phyloP scores from a whole-genome alignment of 345 rosid species.

The Nephelium lappaceum region DNA sequence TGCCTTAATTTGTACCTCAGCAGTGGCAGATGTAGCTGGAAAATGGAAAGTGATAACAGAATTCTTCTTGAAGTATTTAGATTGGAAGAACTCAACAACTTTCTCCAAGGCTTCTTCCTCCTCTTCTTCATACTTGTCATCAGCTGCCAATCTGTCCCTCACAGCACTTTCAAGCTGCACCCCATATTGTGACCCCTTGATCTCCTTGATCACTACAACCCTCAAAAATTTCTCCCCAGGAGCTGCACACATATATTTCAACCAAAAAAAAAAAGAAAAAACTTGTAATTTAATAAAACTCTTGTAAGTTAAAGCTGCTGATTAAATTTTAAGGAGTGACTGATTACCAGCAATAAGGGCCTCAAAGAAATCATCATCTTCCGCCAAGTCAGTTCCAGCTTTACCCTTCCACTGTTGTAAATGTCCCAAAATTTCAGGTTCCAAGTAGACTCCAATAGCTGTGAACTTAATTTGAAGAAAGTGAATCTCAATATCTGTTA shows the following conservation, averaged over 20 bases:
- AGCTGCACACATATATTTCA: slow-evolving; percentile 35
- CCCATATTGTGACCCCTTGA: slow-evolving; percentile 93
- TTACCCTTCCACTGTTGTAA: slow-evolving; percentile 81
- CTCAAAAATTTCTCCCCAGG: slow-evolving; percentile 73
- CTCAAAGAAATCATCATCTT: slow-evolving; percentile 79
- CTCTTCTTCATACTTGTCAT: slow-evolving; percentile 88
- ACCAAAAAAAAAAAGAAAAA: not conserved
- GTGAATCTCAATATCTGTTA: slow-evolving; percentile 91
- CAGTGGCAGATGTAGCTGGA: slow-evolving; percentile 49
- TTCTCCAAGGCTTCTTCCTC: slow-evolving; percentile 86
- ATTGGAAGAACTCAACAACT: slow-evolving; percentile 78
- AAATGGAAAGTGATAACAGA: slow-evolving; percentile 76
- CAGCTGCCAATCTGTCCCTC: slow-evolving; percentile 83
- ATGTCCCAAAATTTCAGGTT: slow-evolving; percentile 56
- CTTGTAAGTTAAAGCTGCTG: not conserved
- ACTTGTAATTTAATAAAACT: not conserved
- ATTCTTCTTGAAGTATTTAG: slow-evolving; percentile 75
- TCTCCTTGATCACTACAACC: slow-evolving; percentile 89
- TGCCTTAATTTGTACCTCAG: slow-evolving; percentile 46
- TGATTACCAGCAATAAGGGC: slow-evolving; percentile 68
- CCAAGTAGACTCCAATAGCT: slow-evolving; percentile 87
- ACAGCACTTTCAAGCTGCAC: slow-evolving; percentile 79
- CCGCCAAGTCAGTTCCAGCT: slow-evolving; percentile 53
- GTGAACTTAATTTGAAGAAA: slow-evolving; percentile 94
- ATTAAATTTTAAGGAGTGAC: not conserved